Base-by-base conservation (phyloP, 2,329 filamentous ascomycete species). In the Beauveria medogensis region DNA sequence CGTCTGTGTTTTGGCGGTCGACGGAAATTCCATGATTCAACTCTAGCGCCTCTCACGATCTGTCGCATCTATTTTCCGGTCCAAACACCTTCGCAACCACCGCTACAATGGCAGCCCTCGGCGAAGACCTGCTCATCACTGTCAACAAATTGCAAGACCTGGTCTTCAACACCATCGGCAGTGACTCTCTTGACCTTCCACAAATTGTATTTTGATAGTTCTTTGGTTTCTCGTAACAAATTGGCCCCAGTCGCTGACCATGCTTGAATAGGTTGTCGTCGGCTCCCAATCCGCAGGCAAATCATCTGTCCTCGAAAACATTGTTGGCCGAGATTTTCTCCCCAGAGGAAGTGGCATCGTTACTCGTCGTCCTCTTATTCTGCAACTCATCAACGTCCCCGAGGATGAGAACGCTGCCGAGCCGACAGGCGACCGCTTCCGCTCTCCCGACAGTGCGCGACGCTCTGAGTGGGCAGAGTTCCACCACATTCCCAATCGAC, bases 141-240 rank as follows among this genome's bases (percentile, higher is more conserved):
- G 94, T 99, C 79, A 99, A 99, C 82, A 96, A 96, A 82, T 83
- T 99, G 71, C 94, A 99, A 77, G 94, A 97, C 77, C 79, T 99
- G 72, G 94, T 99, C 71, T 99, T 99, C 82, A 99, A 99, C 79
- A 99, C 94, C 68, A 99, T 99, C 75, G 94, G 94, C 77, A 97
- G 92, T 80, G 94, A 99, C 76, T 97, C 93, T 58, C 84, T 99
- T 64, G 94, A 99, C 77, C 81, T 99, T 62, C 94, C 94, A 62
- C 94, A 99, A 79, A 99, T 99, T 82, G 94, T 97, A 87, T 72
- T 86, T 79, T 22, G 20, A 9, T 40, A 40, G 1, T 65, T 18
- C 48, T 8, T 26, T 22, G 34, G 14, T 12, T 2, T 9, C 26
- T 26, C 7, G 2, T 20, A 4, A 6, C 18, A 55, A 52, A 46